These are phyloP conservation scores for Sphaerulina vaccinii DNA, from an alignment of 2,329 filamentous ascomycete genomes.

Conservation along the genomic window DNA sequence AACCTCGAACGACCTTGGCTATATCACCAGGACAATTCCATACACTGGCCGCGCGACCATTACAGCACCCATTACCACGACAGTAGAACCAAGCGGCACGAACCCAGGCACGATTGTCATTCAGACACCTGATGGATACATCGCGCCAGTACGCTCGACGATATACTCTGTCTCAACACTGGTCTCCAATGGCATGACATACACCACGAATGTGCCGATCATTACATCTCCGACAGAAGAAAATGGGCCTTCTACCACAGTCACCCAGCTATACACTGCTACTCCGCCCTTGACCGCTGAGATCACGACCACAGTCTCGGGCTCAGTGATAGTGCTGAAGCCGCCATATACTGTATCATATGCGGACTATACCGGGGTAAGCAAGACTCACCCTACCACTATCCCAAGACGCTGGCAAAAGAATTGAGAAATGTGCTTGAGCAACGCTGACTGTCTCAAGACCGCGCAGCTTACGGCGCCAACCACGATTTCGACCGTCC, in stretches of 20 bases:
- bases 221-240: neutral
- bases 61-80: conserved; percentile 8
- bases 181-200: conserved; percentile 2
- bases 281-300: no score
- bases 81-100: conserved; percentile 8
- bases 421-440: no score
- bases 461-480: no score
- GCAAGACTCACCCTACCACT: no score
- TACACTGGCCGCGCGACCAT: conserved; percentile 17
- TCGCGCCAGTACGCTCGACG: neutral
- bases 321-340: no score
- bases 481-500: no score
- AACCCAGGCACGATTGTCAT: conserved; percentile 9
- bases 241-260: conserved; percentile 2
- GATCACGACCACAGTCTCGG: no score
- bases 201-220: neutral
- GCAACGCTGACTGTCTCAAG: no score
- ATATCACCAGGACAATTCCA: conserved; percentile 4
- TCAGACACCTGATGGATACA: conserved; percentile 9
- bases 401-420: no score
- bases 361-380: no score
- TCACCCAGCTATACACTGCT: conserved; percentile 9
- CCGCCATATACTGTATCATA: no score
- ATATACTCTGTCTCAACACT: neutral
- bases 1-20: conserved; percentile 2